A percentile compares a stretch with the other conserved stretches of the same genome.
These are phyloP conservation scores for Dissophora globulifera DNA, from an alignment of 192 early-diverging fungal genomes.

Conservation along the genomic window DNA sequence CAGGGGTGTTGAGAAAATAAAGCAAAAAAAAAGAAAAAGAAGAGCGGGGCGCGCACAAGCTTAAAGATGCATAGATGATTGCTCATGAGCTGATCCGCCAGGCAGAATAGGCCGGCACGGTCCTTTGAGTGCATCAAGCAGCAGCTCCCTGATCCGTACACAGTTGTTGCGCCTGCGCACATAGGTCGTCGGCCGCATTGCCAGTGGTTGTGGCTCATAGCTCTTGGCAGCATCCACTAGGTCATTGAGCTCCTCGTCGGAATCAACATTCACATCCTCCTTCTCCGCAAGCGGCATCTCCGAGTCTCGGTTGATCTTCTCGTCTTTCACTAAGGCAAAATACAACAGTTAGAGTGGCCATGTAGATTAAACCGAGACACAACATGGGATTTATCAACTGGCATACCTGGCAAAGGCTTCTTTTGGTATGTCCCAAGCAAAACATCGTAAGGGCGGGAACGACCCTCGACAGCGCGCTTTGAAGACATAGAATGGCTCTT, in stretches of 20 bases:
- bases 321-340: conserved; percentile 43
- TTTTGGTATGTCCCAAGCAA: conserved; percentile 80
- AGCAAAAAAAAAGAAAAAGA: neutral
- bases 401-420: conserved; percentile 77
- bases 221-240: conserved; percentile 72
- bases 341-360: no score
- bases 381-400: no score
- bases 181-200: conserved; percentile 59
- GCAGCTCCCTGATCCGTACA: conserved; percentile 69
- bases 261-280: conserved; percentile 66
- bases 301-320: conserved; percentile 53
- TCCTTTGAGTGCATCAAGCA: conserved; percentile 70
- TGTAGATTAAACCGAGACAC: no score
- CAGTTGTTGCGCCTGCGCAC: conserved; percentile 70
- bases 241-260: conserved; percentile 79
- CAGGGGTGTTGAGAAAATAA: neutral
- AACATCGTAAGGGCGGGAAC: conserved; percentile 86
- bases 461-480: conserved; percentile 86
- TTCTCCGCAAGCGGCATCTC: conserved; percentile 61
- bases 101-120: conserved; percentile 45
- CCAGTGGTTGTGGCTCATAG: conserved; percentile 74
- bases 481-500: conserved; percentile 93
- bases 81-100: conserved; percentile 35
- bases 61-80: conserved; percentile 41
- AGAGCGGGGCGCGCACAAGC: neutral